These are phyloP conservation scores for Xylaria sp. DNA, from an alignment of 2,329 filamentous ascomycete species.

Conservation along the genomic window DNA sequence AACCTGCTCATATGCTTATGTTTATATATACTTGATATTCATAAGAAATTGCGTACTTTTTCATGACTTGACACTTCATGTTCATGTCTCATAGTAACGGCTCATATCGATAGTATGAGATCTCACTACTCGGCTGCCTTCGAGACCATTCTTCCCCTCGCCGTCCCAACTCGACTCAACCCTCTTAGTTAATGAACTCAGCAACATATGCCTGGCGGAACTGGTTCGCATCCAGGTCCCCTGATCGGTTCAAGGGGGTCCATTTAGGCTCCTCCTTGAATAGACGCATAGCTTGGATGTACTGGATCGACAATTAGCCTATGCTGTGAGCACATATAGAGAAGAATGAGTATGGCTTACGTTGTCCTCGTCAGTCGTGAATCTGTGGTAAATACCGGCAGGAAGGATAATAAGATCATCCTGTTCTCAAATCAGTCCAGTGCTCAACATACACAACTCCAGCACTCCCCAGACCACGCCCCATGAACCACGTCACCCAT, in stretches of 20 bases:
- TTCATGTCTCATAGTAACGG: background rate
- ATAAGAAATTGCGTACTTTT: background rate
- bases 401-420: slow-evolving; percentile 89
- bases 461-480: too few species aligned
- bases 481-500: too few species aligned
- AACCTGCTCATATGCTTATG: background rate
- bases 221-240: slow-evolving; percentile 71
- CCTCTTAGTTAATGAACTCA: slow-evolving; percentile 33
- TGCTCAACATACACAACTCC: too few species aligned
- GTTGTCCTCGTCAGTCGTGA: slow-evolving; percentile 88
- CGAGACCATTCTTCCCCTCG: background rate
- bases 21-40: background rate
- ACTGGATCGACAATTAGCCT: slow-evolving; percentile 46
- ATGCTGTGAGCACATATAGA: background rate
- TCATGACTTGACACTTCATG: background rate
- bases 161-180: background rate
- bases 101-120: background rate
- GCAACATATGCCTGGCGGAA: slow-evolving; percentile 73
- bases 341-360: slow-evolving; percentile 49
- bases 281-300: slow-evolving; percentile 89
- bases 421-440: slow-evolving; percentile 12
- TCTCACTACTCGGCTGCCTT: background rate
- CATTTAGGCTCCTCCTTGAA: slow-evolving; percentile 99
- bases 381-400: slow-evolving; percentile 93
- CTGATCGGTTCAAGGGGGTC: slow-evolving; percentile 81